A percentile compares a stretch with the other conserved stretches of the same genome.
Conservation (phyloP, 768 basidiomycete species). For the Leccinum aurantiacum region DNA sequence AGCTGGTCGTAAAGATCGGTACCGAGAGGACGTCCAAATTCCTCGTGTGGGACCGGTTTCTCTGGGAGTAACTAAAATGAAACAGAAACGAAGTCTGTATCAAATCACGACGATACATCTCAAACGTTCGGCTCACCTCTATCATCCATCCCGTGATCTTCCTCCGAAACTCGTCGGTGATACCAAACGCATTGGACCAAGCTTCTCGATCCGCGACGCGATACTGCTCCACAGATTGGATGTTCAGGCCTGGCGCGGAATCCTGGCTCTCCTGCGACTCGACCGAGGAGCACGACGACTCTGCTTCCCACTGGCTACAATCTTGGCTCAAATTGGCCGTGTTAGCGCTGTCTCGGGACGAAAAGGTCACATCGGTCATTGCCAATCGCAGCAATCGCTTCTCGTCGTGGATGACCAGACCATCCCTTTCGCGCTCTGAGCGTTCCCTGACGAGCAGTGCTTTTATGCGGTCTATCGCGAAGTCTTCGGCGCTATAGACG, state of each 20-base stretch:
- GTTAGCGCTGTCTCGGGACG: conserved; percentile 11
- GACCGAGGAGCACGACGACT: conserved; percentile 10
- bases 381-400: conserved; percentile 9
- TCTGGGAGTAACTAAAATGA: conserved; percentile 11
- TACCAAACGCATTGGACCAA: conserved; percentile 27
- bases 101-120: background rate
- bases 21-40: background rate
- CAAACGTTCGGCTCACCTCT: conserved; percentile 31
- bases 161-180: conserved; percentile 36
- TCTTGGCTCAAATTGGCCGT: conserved; percentile 14
- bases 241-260: background rate
- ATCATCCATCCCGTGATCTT: conserved; percentile 47
- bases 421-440: conserved; percentile 37
- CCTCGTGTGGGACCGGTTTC: background rate
- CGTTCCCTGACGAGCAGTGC: conserved; percentile 36
- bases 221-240: background rate
- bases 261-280: conserved; percentile 24
- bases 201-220: background rate
- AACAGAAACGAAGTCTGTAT: background rate
- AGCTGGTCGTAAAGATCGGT: conserved; percentile 52
- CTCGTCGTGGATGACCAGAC: conserved; percentile 16
- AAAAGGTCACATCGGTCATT: background rate
- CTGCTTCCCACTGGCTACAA: conserved; percentile 19
- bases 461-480: conserved; percentile 44
- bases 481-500: conserved; percentile 35